Evolutionary conservation across 306 rosid species (phyloP).

Genomic region (Pachyrhizus erosus): DNA sequence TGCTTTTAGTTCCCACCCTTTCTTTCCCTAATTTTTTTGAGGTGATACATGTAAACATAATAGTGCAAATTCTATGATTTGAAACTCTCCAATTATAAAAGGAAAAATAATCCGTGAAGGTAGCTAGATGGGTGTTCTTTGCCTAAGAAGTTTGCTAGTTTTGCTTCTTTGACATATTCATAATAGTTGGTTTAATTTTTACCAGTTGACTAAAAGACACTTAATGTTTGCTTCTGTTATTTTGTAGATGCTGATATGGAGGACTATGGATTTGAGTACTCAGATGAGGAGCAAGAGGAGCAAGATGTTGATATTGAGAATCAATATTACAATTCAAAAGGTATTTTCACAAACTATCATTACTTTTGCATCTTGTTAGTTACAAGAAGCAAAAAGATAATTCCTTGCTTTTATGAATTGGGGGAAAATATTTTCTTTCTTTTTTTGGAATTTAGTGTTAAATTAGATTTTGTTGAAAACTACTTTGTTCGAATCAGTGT

Average conservation of each 20-base stretch:
- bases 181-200: slow-evolving; percentile 9
- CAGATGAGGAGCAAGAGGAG: slow-evolving; percentile 99
- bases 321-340: slow-evolving; percentile 96
- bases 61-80: slow-evolving; percentile 23
- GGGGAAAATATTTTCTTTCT: slow-evolving; percentile 5
- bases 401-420: slow-evolving; percentile 1
- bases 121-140: slow-evolving; percentile 21
- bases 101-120: neutral
- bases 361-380: neutral
- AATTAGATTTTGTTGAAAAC: neutral
- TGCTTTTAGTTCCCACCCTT: neutral
- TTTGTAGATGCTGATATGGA: slow-evolving; percentile 96
- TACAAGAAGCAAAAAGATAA: slow-evolving; percentile 5
- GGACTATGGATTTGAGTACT: slow-evolving; percentile 96
- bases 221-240: slow-evolving; percentile 17
- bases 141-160: slow-evolving; percentile 14
- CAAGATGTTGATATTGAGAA: slow-evolving; percentile 99
- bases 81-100: slow-evolving; percentile 12
- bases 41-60: neutral
- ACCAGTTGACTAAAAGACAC: too few relatives aligned
- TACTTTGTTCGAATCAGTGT: slow-evolving; percentile 36
- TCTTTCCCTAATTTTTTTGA: neutral
- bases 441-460: slow-evolving; percentile 12
- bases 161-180: slow-evolving; percentile 4
- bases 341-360: slow-evolving; percentile 41